Evolutionary conservation across 495 filamentous ascomycete genomes (phyloP), one percentile per base, ranked within the genome.

Genomic region (Friedmanniomyces endolithicus): DNA sequence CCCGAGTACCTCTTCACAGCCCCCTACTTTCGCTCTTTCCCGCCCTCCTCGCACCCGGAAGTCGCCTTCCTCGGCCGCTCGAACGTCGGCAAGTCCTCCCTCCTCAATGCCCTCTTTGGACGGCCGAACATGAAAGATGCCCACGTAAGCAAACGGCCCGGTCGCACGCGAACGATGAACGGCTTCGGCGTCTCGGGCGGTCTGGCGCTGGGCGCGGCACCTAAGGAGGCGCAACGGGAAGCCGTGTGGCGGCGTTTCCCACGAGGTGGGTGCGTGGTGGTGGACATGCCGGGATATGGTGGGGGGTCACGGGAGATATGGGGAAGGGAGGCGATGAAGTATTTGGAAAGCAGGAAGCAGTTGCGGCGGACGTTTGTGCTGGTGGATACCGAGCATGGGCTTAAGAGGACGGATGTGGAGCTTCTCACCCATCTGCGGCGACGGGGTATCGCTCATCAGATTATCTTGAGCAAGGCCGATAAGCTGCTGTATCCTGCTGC

Each of bases 261-360:
- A 16, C 43, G 61, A 27, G 76, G 83, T 50, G 73, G 78, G 12
- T 64, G 94, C 48, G 72, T 81, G 8, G 61, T 92, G 11, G 71
- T 95, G 34, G 94, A 98, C 68, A 90, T 94, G 87, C 94, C 92
- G 7, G 94, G 92, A 1, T 98, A 98, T 64, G 92, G 94, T 4
- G 75, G 84, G 51, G 85, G 79, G 6, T 87, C 84, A 63, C 71
- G 79, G 43, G 66, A 75, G 39, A 84, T 83, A 59, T 96, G 90
- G 90, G 92, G 92, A 1, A 68, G 70, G 57, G 83, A 96, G 70
- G 89, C 94, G 58, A 75, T 86, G 68, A 88, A 94, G 68, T 96
- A 94, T 72, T 64, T 96, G 25, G 70, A 72, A 33, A 72, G 76
- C 43, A 74, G 90, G 53, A 81, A 74, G 61, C 80, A 89, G 79